Base-by-base conservation (phyloP, 371 early-diverging fungal genomes). In the Mucor velutinosus region DNA sequence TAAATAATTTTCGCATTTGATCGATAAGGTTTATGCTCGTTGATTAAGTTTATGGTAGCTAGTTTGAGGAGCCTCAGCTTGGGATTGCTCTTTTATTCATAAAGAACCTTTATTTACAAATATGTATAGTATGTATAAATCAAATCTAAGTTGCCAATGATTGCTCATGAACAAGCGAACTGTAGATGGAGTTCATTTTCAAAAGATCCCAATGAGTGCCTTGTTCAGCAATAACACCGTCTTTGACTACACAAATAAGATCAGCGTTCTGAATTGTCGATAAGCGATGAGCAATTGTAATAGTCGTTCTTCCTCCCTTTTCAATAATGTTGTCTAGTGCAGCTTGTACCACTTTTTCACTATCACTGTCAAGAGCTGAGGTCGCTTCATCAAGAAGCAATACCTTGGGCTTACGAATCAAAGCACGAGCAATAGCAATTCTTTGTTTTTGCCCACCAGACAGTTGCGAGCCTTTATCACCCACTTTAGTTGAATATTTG, bases 361-460 rank as follows among this genome's bases (percentile, higher is more conserved):
- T 89, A 69, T 93, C 89, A 25, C 91, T 87, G 74, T 97, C 97
- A 58, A 97, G 70, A 0, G 97, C 96, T 14, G 93, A 91, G 4
- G 99, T 99, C 0, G 99, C 96, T 73, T 99, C 99, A 75, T 99
- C 99, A 25, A 98, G 77, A 27, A 98, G 77, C 43, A 98, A 77
- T 17, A 98, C 86, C 57, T 80, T 85, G 21, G 96, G 96, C 64
- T 96, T 89, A 57, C 92, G 89, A 69, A 98, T 86, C 65, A 89
- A 45, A 0, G 89, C 89, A 63, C 93, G 81, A 10, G 91, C 88
- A 71, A 91, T 83, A 17, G 87, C 81, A 73, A 92, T 86, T 66
- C 92, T 83, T 76, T 92, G 92, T 73, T 87, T 87, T 74, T 87
- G 87, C 15, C 93, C 93, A 60, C 92, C 92, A 62, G 86, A 86